phyloP scores from a whole-genome alignment of 2,329 filamentous ascomycete genomes.

The Alternaria brassicae region DNA sequence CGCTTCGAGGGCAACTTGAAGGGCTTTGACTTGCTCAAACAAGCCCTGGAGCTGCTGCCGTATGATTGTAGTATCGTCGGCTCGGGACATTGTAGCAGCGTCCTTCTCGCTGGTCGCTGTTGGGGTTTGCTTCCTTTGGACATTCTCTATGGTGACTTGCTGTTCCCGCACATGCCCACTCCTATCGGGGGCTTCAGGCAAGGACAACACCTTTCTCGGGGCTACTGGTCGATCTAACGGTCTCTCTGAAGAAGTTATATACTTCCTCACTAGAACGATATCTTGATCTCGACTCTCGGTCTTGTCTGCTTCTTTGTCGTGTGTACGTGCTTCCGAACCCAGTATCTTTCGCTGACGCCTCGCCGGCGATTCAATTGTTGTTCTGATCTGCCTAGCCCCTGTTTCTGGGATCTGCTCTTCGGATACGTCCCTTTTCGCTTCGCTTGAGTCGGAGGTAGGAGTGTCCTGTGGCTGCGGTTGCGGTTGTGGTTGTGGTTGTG shows the following conservation, averaged over 20 bases:
- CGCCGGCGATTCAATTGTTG: not conserved
- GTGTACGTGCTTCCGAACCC: not conserved
- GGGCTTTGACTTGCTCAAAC: slow-evolving; percentile 20
- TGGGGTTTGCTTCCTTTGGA: not conserved
- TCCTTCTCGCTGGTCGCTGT: not conserved
- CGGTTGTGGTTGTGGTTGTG: not conserved
- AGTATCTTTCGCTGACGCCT: not conserved
- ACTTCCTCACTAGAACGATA: not conserved
- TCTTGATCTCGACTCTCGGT: not conserved
- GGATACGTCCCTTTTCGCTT: not conserved
- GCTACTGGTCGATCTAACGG: not conserved
- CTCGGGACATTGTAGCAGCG: not conserved
- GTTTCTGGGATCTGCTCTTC: not conserved
- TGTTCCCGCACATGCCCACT: not conserved
- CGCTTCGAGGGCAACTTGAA: slow-evolving; percentile 16
- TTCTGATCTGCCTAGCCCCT: not conserved
- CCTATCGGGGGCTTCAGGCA: not conserved
- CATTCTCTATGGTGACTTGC: not conserved
- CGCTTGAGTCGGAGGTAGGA: not conserved
- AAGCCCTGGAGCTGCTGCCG: slow-evolving; percentile 23
- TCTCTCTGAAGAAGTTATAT: not conserved
- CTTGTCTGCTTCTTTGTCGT: not conserved
- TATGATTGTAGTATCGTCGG: slow-evolving; percentile 1
- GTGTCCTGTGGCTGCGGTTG: not conserved
- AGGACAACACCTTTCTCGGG: not conserved